phyloP scores from a whole-genome alignment of 495 filamentous ascomycete genomes.

The Aspergillus bertholletiae region DNA sequence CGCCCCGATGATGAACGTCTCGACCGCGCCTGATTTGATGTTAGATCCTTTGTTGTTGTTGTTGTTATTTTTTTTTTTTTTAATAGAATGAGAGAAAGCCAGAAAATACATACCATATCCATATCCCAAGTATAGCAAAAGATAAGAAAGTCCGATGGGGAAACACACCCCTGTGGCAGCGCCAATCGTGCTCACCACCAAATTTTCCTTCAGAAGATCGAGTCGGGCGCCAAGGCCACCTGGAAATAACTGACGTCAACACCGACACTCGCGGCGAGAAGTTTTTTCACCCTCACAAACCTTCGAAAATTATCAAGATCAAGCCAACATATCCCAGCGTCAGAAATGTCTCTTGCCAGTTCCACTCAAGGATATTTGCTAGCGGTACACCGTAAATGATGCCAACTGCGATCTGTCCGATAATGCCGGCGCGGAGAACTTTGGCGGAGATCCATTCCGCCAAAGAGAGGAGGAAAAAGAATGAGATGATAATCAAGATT shows the following conservation, averaged over 20 bases:
- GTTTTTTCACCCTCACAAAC: slow-evolving; percentile 9
- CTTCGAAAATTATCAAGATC: slow-evolving; percentile 36
- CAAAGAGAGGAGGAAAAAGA: slow-evolving; percentile 33
- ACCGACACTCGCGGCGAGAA: slow-evolving; percentile 4
- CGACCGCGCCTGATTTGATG: slow-evolving; percentile 22
- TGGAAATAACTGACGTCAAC: slow-evolving; percentile 15
- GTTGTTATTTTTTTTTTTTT: no score
- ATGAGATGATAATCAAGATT: slow-evolving; percentile 30
- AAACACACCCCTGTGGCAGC: slow-evolving; percentile 32
- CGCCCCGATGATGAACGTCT: slow-evolving; percentile 34
- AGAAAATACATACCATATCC: slow-evolving; percentile 22
- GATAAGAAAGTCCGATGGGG: slow-evolving; percentile 30
- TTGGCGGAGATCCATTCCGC: slow-evolving; percentile 30
- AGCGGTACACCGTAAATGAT: slow-evolving; percentile 34
- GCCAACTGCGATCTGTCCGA: slow-evolving; percentile 32
- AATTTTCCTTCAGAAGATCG: slow-evolving; percentile 32
- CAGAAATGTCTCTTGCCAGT: slow-evolving; percentile 32
- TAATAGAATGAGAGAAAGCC: background rate
- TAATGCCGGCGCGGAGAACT: slow-evolving; percentile 28
- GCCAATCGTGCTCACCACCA: slow-evolving; percentile 25
- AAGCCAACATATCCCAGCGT: slow-evolving; percentile 33
- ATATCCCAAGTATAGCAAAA: slow-evolving; percentile 28
- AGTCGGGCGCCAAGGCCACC: slow-evolving; percentile 29
- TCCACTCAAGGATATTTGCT: slow-evolving; percentile 27
- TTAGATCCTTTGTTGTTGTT: no score